Evolutionary conservation across 768 basidiomycete species (phyloP).

Genomic region (Lentinula edodes): DNA sequence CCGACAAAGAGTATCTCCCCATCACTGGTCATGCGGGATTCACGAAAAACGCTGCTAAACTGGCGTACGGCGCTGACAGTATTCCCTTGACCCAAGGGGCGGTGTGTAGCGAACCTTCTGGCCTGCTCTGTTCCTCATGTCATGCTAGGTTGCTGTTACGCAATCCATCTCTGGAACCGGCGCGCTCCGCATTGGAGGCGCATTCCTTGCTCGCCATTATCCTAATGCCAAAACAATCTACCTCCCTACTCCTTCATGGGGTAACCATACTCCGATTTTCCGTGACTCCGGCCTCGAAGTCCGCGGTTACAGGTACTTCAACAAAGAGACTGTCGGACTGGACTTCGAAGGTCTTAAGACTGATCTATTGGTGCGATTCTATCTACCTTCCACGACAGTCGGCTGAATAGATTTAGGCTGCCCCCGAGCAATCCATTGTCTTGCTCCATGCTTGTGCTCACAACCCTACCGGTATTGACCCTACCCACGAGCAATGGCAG

Average conservation of each 20-base stretch:
- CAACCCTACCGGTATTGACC: conserved; percentile 98
- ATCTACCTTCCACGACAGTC: not conserved
- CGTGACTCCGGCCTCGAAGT: conserved; percentile 94
- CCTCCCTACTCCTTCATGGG: conserved; percentile 93
- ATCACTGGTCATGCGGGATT: conserved; percentile 89
- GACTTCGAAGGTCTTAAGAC: conserved; percentile 89
- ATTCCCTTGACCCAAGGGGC: conserved; percentile 63
- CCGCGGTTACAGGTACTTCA: conserved; percentile 88
- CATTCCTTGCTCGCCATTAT: conserved; percentile 87
- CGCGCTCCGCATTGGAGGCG: conserved; percentile 91
- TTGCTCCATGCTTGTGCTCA: conserved; percentile 96
- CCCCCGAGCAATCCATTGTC: conserved; percentile 77
- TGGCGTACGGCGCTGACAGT: conserved; percentile 87
- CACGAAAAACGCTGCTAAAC: conserved; percentile 78
- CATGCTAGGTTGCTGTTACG: conserved; percentile 66
- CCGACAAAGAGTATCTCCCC: conserved; percentile 95
- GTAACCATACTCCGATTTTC: conserved; percentile 93
- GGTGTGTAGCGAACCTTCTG: conserved; percentile 36
- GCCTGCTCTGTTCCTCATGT: conserved; percentile 3
- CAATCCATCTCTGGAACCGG: conserved; percentile 98
- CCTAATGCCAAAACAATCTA: conserved; percentile 85
- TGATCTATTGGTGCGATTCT: conserved; percentile 64
- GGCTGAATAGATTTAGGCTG: conserved; percentile 33
- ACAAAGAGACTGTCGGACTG: conserved; percentile 86
- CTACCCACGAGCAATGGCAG: conserved; percentile 88